phyloP scores from a whole-genome alignment of 768 basidiomycete species.

The Calvatia gigantea region DNA sequence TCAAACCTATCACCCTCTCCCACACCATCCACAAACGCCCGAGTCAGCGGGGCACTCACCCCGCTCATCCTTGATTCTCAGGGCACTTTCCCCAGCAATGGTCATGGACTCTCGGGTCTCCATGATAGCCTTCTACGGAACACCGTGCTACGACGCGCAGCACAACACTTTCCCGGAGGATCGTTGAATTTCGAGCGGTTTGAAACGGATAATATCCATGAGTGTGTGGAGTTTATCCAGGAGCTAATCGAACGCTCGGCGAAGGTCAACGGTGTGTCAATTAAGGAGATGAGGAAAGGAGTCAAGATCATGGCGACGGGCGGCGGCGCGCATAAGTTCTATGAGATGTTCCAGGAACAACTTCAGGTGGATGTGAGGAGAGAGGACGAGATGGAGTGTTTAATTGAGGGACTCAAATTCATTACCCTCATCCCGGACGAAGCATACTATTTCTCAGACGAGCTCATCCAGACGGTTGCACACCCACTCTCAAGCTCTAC shows the following conservation, averaged over 20 bases:
- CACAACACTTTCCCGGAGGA: conserved; percentile 90
- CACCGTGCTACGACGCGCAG: conserved; percentile 64
- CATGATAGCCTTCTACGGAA: conserved; percentile 50
- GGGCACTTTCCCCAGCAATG: conserved; percentile 18
- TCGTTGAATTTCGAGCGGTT: conserved; percentile 97
- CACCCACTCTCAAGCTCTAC: conserved; percentile 22
- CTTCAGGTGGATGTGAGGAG: conserved; percentile 81
- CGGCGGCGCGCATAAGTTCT: conserved; percentile 94
- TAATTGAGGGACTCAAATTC: conserved; percentile 95
- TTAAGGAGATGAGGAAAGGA: conserved; percentile 86
- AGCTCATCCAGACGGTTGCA: conserved; percentile 74
- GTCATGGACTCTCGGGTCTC: conserved; percentile 32
- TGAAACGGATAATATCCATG: conserved; percentile 85
- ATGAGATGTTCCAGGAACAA: conserved; percentile 71
- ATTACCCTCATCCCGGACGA: conserved; percentile 95
- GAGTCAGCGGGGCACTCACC: conserved; percentile 74
- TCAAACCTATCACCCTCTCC: conserved; percentile 24
- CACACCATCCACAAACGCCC: conserved; percentile 31
- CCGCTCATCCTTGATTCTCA: conserved; percentile 67
- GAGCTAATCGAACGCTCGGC: conserved; percentile 86
- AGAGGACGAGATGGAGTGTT: conserved; percentile 99
- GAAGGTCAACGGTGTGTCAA: conserved; percentile 76
- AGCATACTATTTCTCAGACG: conserved; percentile 98
- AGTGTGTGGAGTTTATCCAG: conserved; percentile 84
- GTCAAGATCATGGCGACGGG: conserved; percentile 99